Conservation (phyloP, 441 rosid species). For the Macaranga tanarius region DNA sequence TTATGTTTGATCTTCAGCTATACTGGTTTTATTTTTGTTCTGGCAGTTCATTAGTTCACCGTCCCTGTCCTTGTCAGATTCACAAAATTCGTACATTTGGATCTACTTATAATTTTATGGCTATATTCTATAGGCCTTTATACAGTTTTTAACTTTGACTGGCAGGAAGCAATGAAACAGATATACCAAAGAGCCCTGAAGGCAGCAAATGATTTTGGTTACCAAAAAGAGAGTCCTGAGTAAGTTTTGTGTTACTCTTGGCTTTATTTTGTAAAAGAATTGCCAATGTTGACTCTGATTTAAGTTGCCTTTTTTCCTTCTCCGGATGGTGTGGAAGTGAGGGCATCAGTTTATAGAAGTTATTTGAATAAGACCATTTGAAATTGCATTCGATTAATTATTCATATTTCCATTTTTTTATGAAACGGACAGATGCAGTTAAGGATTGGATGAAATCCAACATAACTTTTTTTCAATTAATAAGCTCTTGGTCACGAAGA, state of each 20-base stretch:
- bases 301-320: neutral
- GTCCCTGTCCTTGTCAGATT: neutral
- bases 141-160: slow-evolving; percentile 23
- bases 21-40: neutral
- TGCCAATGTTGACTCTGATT: neutral
- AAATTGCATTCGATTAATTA: neutral
- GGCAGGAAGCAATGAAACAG: slow-evolving; percentile 97
- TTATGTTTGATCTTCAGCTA: neutral
- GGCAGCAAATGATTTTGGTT: slow-evolving; percentile 92
- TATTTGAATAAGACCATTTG: neutral
- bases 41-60: neutral
- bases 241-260: slow-evolving; percentile 43
- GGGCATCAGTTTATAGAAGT: neutral
- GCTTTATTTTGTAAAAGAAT: neutral
- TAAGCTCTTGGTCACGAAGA: neutral
- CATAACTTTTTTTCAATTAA: neutral
- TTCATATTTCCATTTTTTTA: neutral
- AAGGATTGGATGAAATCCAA: neutral
- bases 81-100: neutral
- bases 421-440: neutral
- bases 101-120: neutral
- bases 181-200: slow-evolving; percentile 84
- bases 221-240: slow-evolving; percentile 95
- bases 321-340: neutral
- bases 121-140: slow-evolving; percentile 10